These are phyloP conservation scores for Aspergillus sojae DNA, from an alignment of 2,329 filamentous ascomycete genomes.

Conservation along the genomic window DNA sequence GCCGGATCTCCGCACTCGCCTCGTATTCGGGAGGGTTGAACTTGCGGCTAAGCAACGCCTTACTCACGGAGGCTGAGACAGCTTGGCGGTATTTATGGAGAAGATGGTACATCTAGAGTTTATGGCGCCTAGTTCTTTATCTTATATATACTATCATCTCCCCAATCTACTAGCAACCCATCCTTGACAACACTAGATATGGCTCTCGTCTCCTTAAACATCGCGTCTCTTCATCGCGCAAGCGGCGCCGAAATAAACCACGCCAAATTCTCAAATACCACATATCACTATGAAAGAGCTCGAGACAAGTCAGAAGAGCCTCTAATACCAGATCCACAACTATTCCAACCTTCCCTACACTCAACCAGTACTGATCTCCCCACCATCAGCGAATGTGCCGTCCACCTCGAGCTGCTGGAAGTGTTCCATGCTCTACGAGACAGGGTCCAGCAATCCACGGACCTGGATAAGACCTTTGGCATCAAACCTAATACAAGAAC, in stretches of 20 bases:
- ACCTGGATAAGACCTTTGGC: constrained; percentile 11
- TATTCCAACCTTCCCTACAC: neutral
- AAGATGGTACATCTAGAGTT: neutral
- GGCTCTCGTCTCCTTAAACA: neutral
- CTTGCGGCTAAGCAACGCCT: neutral
- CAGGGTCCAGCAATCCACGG: constrained; percentile 10
- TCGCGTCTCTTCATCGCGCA: neutral
- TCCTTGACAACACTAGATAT: neutral
- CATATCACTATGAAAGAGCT: neutral
- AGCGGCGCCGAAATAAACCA: neutral
- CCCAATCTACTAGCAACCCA: neutral
- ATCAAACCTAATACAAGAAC: constrained; percentile 4
- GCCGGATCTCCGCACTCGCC: neutral
- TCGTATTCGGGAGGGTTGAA: neutral
- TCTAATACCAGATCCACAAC: neutral
- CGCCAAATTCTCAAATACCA: neutral
- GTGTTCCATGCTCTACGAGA: constrained; percentile 14
- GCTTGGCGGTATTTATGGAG: neutral
- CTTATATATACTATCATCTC: neutral
- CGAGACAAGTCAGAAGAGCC: neutral
- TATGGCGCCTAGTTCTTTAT: too few relatives aligned
- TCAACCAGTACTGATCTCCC: constrained; percentile 7
- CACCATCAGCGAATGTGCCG: constrained; percentile 14
- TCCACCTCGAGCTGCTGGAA: constrained; percentile 21
- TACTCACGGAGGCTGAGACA: neutral